Evolutionary conservation across 495 filamentous ascomycete genomes (phyloP), one percentile per base, ranked within the genome.

Genomic region (Trichoderma reesei): DNA sequence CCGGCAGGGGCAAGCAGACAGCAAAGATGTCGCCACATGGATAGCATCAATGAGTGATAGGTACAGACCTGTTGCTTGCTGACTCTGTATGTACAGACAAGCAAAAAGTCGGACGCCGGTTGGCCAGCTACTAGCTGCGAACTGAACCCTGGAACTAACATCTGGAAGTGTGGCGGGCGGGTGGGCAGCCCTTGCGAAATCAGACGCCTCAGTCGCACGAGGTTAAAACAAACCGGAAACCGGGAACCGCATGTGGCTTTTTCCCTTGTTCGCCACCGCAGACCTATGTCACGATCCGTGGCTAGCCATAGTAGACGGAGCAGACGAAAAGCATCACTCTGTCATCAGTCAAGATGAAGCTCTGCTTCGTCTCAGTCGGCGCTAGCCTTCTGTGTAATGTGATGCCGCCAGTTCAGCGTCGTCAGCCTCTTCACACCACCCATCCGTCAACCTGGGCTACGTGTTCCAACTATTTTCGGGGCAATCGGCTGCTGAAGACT

Each of bases 401-500:
- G 20, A 26, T 20, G 31, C 31, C 51, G 16, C 51, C 51, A 36
- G 51, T 16, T 56, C 51, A 16, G 31, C 51, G 20, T 56, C 51
- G 51, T 56, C 33, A 56, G 51, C 51, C 10, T 56, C 51, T 56
- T 56, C 51, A 56, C 51, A 56, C 51, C 51, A 56, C 11, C 44
- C 51, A 33, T 26, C 26, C 26, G 26, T 26, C 7, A 34, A 56
- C 13, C 11, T 31, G 5, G 20, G 26, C 51, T 56, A 56, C 51
- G 51, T 33, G 31, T 56, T 36, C 26, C 7, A 56, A 33, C 31
- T 3, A 18, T 56, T 34, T 36, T 33, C 9, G 31, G 31, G 3
- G 31, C n/a, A 54, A 26, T 20, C 20, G 46, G 46, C 31, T 54
- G 46, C 26, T 26, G 34, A 16, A 9, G 42, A 11, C n/a, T 46